A percentile compares a stretch with the other conserved stretches of the same genome.
Conservation (phyloP, 2,329 filamentous ascomycete species). For the Xylaria sp. region DNA sequence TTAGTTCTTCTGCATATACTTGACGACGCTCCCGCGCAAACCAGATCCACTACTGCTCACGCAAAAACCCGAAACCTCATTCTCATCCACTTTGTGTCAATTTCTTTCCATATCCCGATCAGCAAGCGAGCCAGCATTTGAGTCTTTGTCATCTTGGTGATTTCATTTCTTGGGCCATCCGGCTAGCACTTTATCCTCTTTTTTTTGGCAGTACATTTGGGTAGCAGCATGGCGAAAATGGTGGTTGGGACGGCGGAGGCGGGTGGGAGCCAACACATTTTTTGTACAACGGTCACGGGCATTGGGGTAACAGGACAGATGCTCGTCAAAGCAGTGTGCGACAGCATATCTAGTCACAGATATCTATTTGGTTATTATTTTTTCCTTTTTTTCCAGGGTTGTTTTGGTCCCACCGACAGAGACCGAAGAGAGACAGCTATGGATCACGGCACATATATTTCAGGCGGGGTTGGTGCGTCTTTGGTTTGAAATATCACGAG, state of each 20-base stretch:
- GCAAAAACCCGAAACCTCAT: conserved; percentile 49
- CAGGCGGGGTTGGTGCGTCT: conserved; percentile 40
- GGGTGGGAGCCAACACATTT: conserved; percentile 44
- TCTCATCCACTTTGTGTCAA: conserved; percentile 47
- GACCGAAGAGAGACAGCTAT: conserved; percentile 37
- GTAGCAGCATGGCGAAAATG: conserved; percentile 51
- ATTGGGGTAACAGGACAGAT: conserved; percentile 42
- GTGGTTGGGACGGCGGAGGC: conserved; percentile 45
- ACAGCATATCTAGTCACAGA: conserved; percentile 39
- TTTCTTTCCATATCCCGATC: conserved; percentile 49
- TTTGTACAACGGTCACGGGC: conserved; percentile 50
- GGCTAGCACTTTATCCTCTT: conserved; percentile 28
- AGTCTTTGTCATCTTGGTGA: conserved; percentile 39
- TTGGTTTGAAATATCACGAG: conserved; percentile 43
- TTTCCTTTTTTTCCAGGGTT: conserved; percentile 35
- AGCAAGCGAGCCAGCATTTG: conserved; percentile 56
- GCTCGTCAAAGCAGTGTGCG: conserved; percentile 40
- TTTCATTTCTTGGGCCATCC: conserved; percentile 30
- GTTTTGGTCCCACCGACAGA: conserved; percentile 39
- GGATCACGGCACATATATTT: conserved; percentile 34
- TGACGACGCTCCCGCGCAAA: conserved; percentile 50
- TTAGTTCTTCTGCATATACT: conserved; percentile 48
- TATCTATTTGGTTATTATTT: conserved; percentile 30
- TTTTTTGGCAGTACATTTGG: conserved; percentile 41
- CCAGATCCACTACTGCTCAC: conserved; percentile 51